Evolutionary conservation across 768 basidiomycete genomes (phyloP), one percentile per base, ranked within the genome.

Genomic region (Cyclocybe aegerita): DNA sequence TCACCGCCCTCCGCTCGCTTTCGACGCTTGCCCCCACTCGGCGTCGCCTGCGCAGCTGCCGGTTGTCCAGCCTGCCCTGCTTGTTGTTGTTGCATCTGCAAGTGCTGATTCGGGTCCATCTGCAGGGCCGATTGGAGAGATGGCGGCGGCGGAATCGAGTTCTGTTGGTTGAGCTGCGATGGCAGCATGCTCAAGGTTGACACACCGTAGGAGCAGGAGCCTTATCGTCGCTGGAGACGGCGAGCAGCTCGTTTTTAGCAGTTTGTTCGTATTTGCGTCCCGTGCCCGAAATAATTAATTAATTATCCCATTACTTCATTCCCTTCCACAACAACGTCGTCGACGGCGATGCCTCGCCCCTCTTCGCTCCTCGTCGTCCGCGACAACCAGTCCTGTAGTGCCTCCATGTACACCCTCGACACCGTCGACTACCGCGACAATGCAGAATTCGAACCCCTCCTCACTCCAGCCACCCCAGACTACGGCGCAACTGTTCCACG

Each of bases 61-160:
- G 46, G 42, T 49, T 65, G 48, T 37, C 65, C 60, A 32, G 65
- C 67, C n/a, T 64, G 70, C 23, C 59, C 66, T 44, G 64, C 68
- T 35, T 70, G 77, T 41, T 68, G 66, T 15, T 70, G 74, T 41
- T 77, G 78, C 35, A 73, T 73, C 46, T 78, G 75, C 31, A 75
- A 59, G 38, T 75, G 73, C 54, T 84, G 81, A 50, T 71, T 75
- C 15, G 81, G 80, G 61, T 88, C 85, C 81, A 90, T 89, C 67
- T 83, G 80, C 11, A 86, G 72, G 1, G 82, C 79, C 9, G 82
- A 75, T 63, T 83, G 85, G 39, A 83, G 71, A 30, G 82, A 77
- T 40, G 79, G 73, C 4, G 76, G 79, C 29, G 65, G 64, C 6
- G 62, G 52, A 31, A 63, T 58, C 43, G 52, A 56, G 57, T 60